Conservation (phyloP, 495 filamentous ascomycete genomes). For the Aspergillus nidulans region DNA sequence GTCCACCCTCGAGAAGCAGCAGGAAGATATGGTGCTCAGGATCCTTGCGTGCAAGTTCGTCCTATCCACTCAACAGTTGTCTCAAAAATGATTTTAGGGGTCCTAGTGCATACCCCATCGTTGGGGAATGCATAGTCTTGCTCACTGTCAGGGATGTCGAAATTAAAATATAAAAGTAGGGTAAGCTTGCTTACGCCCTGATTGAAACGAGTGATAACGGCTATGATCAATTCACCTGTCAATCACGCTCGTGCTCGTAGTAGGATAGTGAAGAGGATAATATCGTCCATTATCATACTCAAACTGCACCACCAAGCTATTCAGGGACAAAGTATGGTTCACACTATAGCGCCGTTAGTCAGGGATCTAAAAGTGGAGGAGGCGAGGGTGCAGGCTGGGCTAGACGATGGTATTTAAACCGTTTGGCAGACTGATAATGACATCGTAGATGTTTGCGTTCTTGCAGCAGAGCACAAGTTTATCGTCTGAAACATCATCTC, state of each 20-base stretch:
- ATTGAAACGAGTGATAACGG: background rate
- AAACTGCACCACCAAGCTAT: background rate
- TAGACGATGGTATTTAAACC: too few species aligned
- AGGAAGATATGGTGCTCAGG: conserved; percentile 3
- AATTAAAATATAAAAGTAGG: too few species aligned
- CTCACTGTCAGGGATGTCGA: background rate
- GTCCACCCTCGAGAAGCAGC: conserved; percentile 4
- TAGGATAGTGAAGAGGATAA: background rate
- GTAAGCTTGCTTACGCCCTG: background rate
- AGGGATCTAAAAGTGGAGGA: too few species aligned
- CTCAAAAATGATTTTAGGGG: background rate
- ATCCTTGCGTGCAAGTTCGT: background rate
- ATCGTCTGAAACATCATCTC: conserved; percentile 64
- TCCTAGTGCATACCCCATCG: background rate
- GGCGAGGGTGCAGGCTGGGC: too few species aligned
- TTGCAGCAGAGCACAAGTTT: conserved; percentile 74
- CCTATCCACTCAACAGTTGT: background rate
- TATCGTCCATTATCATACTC: background rate
- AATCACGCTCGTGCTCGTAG: background rate
- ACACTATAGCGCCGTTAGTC: background rate
- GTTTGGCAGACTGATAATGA: too few species aligned
- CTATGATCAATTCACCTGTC: background rate
- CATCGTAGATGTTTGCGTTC: conserved; percentile 89
- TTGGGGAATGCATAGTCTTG: background rate
- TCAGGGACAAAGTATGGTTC: background rate